Conservation (phyloP, 225 moss, liverwort and hornwort species). For the Pseudisothecium myosuroides region DNA sequence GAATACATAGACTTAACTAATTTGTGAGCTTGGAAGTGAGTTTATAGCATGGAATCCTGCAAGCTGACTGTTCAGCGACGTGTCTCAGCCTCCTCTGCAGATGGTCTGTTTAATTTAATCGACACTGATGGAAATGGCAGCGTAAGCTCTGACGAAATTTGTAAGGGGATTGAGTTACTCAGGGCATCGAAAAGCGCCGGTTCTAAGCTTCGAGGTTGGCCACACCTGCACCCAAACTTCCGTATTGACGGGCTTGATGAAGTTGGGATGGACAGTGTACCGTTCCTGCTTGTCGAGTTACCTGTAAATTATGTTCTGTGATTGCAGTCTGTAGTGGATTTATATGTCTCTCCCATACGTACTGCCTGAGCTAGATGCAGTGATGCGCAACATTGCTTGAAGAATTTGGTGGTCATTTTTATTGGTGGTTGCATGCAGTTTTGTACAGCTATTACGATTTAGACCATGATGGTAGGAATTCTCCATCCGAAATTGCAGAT, state of each 20-base stretch:
- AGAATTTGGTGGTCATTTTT: background rate
- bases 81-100: conserved; percentile 58
- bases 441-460: conserved; percentile 67
- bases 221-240: background rate
- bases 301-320: background rate
- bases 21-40: background rate
- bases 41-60: background rate
- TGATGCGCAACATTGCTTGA: background rate
- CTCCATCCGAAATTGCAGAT: conserved; percentile 44
- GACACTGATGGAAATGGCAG: conserved; percentile 57
- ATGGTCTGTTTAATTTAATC: conserved; percentile 59
- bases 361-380: background rate
- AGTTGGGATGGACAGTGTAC: background rate
- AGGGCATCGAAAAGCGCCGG: conserved; percentile 57
- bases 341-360: background rate
- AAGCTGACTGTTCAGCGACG: background rate
- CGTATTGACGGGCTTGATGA: background rate
- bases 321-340: background rate
- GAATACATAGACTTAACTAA: too few species aligned
- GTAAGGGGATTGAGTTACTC: conserved; percentile 44
- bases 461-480: conserved; percentile 71
- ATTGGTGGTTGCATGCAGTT: conserved; percentile 29
- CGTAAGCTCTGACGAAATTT: conserved; percentile 51
- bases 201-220: conserved; percentile 67
- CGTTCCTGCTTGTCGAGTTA: background rate